These are phyloP conservation scores for Pichia sp. DNA, from an alignment of 1,139 yeast genomes.

Conservation along the genomic window DNA sequence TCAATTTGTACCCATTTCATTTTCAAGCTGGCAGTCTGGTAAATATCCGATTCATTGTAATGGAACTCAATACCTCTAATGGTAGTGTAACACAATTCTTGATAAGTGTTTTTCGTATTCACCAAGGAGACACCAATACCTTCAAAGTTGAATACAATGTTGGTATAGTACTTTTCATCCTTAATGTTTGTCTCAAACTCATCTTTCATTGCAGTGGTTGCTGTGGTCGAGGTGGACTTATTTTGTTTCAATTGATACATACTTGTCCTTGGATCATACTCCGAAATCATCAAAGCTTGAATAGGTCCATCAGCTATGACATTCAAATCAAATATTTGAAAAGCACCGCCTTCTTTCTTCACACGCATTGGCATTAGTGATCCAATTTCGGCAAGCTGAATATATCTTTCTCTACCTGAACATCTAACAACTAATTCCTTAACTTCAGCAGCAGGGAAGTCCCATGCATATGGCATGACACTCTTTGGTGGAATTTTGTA, in stretches of 20 bases:
- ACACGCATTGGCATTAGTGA: constrained; percentile 80
- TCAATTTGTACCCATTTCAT: constrained; percentile 94
- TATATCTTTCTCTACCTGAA: constrained; percentile 69
- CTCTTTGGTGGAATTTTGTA: constrained; percentile 83
- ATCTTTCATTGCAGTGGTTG: constrained; percentile 37
- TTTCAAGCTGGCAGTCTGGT: constrained; percentile 75
- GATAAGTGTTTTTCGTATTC: constrained; percentile 47
- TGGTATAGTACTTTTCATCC: constrained; percentile 64
- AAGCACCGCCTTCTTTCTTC: constrained; percentile 45
- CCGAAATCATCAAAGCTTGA: constrained; percentile 78
- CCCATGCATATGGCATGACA: constrained; percentile 99
- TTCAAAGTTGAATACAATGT: constrained; percentile 63
- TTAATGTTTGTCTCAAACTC: constrained; percentile 62
- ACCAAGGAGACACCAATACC: constrained; percentile 88
- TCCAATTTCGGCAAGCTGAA: constrained; percentile 91
- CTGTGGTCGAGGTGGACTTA: constrained; percentile 24
- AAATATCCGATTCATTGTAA: constrained; percentile 78
- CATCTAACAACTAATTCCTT: constrained; percentile 74
- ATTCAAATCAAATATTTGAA: constrained; percentile 70
- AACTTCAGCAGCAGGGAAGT: constrained; percentile 84
- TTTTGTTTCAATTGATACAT: constrained; percentile 52
- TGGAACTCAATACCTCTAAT: constrained; percentile 76
- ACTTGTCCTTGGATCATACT: constrained; percentile 74
- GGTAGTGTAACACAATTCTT: constrained; percentile 80
- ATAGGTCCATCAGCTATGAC: constrained; percentile 97